These are phyloP conservation scores for Breviolum minutum DNA, from an alignment of 73 alveolate genomes.

Conservation along the genomic window DNA sequence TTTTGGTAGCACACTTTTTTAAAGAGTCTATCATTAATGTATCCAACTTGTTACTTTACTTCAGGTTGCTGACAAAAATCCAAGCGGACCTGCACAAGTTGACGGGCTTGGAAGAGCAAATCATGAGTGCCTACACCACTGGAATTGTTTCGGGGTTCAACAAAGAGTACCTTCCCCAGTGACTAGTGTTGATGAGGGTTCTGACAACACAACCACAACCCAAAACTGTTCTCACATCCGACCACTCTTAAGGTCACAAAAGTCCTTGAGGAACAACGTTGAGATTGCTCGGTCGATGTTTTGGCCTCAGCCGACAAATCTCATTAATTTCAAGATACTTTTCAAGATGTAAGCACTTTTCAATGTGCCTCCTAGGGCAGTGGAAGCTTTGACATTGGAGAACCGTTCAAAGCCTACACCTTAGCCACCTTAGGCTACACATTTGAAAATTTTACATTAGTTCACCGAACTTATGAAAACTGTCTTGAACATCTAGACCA, in stretches of 20 bases:
- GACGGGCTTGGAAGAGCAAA: background rate
- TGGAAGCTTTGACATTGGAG: slow-evolving; percentile 14
- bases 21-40: too few relatives aligned
- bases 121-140: background rate
- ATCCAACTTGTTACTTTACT: too few relatives aligned
- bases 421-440: too few relatives aligned
- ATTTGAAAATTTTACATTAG: too few relatives aligned
- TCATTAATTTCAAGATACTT: too few relatives aligned
- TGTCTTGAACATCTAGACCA: too few relatives aligned
- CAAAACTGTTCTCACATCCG: too few relatives aligned
- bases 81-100: background rate
- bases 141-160: background rate
- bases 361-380: background rate
- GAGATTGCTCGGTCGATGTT: background rate
- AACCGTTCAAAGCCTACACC: background rate
- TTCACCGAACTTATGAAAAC: too few relatives aligned
- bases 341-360: too few relatives aligned
- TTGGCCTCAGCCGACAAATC: too few relatives aligned
- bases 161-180: background rate
- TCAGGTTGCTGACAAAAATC: background rate
- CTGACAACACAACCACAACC: too few relatives aligned
- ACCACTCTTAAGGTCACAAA: background rate
- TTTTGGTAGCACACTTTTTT: too few relatives aligned
- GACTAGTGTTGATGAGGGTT: background rate
- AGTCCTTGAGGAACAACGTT: background rate